Percentiles rank a stretch among this genome's conserved stretches.
These are phyloP conservation scores for Diaporthe destruens DNA, from an alignment of 2,329 filamentous ascomycete species.

Conservation along the genomic window DNA sequence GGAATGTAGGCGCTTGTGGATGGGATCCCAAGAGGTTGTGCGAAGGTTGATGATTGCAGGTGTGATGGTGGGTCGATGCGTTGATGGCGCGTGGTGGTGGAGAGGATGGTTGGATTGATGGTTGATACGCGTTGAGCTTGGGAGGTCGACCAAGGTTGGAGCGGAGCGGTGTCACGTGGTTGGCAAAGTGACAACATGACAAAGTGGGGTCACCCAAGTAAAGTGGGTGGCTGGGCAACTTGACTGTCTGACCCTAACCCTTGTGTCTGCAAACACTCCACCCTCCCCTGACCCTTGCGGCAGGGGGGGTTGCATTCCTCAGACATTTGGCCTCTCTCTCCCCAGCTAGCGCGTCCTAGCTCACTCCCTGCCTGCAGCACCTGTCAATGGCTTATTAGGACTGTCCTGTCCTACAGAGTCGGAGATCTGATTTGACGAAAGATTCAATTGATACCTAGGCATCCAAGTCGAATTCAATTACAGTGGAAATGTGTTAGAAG, in stretches of 20 bases:
- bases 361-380: too few relatives aligned
- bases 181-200: neutral
- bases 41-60: neutral
- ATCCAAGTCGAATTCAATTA: too few relatives aligned
- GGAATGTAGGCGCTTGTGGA: slow-evolving; percentile 18
- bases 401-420: too few relatives aligned
- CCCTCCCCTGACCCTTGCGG: neutral
- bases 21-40: neutral
- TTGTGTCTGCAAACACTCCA: neutral
- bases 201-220: neutral
- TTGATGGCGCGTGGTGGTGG: neutral
- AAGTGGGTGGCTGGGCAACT: neutral
- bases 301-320: too few relatives aligned
- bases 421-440: too few relatives aligned
- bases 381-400: too few relatives aligned
- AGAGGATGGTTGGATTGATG: neutral
- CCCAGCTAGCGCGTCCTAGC: too few relatives aligned
- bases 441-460: too few relatives aligned
- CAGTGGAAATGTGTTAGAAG: neutral
- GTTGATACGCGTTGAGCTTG: neutral
- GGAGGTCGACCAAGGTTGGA: neutral
- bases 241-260: neutral
- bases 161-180: slow-evolving; percentile 9
- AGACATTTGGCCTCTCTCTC: too few relatives aligned
- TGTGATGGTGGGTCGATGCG: neutral